phyloP scores from a whole-genome alignment of 495 filamentous ascomycete genomes.

The Penicillium herquei region DNA sequence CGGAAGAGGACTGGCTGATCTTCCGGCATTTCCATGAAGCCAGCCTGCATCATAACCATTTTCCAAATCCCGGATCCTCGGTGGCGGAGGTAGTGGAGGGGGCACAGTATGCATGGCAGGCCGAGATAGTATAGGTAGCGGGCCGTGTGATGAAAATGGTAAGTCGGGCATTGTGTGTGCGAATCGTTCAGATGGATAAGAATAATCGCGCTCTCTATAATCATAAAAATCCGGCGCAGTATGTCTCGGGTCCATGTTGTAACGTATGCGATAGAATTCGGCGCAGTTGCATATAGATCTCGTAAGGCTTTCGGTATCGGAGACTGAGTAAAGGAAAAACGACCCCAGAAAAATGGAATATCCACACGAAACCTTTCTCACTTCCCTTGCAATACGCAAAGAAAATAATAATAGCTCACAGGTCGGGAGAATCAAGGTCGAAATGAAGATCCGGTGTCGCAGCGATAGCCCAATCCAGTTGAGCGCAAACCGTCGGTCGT shows the following conservation, averaged over 20 bases:
- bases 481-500: conserved; percentile 28
- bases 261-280: conserved; percentile 17
- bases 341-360: not conserved
- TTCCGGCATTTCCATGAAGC: conserved; percentile 54
- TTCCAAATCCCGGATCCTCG: conserved; percentile 51
- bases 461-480: conserved; percentile 32
- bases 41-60: conserved; percentile 59
- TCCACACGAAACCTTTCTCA: not conserved
- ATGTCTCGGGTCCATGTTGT: conserved; percentile 57
- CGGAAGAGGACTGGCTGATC: conserved; percentile 32
- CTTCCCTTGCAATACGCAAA: not conserved
- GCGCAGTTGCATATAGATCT: conserved; percentile 7
- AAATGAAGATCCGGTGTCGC: conserved; percentile 21
- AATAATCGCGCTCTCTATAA: conserved; percentile 32
- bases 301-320: too few species aligned
- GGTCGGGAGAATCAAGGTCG: conserved; percentile 7
- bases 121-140: conserved; percentile 58
- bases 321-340: too few species aligned
- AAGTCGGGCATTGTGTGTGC: conserved; percentile 30
- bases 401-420: not conserved
- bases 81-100: conserved; percentile 63
- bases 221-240: conserved; percentile 55
- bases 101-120: conserved; percentile 47
- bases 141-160: conserved; percentile 40
- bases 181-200: conserved; percentile 15